phyloP scores from a whole-genome alignment of 768 basidiomycete species.

The Collybia nuda region DNA sequence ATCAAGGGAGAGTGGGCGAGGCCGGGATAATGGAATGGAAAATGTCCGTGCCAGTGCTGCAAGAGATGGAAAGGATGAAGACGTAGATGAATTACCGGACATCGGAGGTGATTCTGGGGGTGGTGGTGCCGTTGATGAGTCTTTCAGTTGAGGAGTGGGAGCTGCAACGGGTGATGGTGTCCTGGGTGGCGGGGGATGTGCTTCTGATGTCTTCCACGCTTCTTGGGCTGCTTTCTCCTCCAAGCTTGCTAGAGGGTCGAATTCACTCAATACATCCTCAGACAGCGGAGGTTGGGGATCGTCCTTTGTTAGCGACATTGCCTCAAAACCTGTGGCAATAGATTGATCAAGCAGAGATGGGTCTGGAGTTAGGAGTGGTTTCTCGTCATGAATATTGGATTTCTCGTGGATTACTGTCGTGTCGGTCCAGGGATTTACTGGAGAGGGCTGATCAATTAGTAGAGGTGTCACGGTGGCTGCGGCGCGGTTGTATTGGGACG shows the following conservation, averaged over 20 bases:
- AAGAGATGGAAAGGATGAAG: conserved; percentile 58
- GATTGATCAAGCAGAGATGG: conserved; percentile 39
- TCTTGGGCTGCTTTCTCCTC: conserved; percentile 61
- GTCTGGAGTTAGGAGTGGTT: conserved; percentile 39
- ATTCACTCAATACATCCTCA: conserved; percentile 56
- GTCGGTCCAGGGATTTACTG: conserved; percentile 43
- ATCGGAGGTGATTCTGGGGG: conserved; percentile 21
- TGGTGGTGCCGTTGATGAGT: conserved; percentile 18
- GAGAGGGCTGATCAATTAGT: conserved; percentile 8
- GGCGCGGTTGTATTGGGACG: not conserved
- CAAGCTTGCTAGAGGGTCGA: conserved; percentile 62
- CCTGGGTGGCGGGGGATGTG: conserved; percentile 56
- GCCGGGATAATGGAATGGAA: conserved; percentile 47
- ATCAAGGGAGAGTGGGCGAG: conserved; percentile 64
- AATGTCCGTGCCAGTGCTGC: conserved; percentile 68
- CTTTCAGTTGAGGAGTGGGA: conserved; percentile 36
- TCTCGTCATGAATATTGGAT: conserved; percentile 12
- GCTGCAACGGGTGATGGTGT: conserved; percentile 20
- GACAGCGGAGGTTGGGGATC: conserved; percentile 22
- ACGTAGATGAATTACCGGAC: conserved; percentile 29
- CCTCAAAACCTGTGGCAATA: conserved; percentile 34
- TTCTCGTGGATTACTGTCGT: conserved; percentile 18
- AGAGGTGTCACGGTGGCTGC: not conserved
- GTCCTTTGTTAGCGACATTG: conserved; percentile 18
- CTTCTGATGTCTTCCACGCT: conserved; percentile 64